Evolutionary conservation across 1,139 yeast genomes (phyloP).

Genomic region (Candida dubliniensis): DNA sequence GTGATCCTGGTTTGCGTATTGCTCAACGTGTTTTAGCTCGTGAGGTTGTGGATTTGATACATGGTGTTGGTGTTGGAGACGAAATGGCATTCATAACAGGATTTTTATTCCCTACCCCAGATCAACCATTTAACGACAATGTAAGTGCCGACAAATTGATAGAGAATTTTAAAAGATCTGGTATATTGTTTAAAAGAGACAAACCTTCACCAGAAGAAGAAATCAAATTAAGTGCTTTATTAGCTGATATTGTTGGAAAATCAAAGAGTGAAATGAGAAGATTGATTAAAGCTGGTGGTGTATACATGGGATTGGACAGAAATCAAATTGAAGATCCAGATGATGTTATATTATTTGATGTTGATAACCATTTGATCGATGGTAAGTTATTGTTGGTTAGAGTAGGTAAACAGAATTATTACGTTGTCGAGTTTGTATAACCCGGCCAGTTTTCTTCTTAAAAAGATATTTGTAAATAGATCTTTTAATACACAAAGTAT

Average conservation of each 20-base stretch:
- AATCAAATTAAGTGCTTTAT: conserved; percentile 40
- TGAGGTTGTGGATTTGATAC: conserved; percentile 84
- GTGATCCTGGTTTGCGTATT: conserved; percentile 59
- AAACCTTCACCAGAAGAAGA: conserved; percentile 21
- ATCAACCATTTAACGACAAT: conserved; percentile 47
- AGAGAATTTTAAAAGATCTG: conserved; percentile 59
- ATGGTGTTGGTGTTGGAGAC: conserved; percentile 76
- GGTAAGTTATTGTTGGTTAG: conserved; percentile 63
- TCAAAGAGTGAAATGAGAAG: conserved; percentile 58
- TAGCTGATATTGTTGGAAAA: conserved; percentile 39
- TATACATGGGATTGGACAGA: conserved; percentile 65
- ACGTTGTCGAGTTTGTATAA: conserved; percentile 47
- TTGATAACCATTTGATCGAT: conserved; percentile 53
- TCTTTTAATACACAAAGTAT: too few species aligned
- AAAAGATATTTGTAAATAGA: conserved; percentile 1
- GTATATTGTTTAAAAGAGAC: conserved; percentile 49
- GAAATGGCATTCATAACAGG: conserved; percentile 64
- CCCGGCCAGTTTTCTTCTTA: background rate
- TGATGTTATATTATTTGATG: conserved; percentile 48
- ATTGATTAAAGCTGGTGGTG: conserved; percentile 68
- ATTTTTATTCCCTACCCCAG: conserved; percentile 63
- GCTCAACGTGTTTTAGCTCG: conserved; percentile 80
- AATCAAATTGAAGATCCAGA: conserved; percentile 53
- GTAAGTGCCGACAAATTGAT: conserved; percentile 55
- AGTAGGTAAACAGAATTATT: conserved; percentile 71